Conservation (phyloP, 2,329 filamentous ascomycete species). For the Penicillium sp. region DNA sequence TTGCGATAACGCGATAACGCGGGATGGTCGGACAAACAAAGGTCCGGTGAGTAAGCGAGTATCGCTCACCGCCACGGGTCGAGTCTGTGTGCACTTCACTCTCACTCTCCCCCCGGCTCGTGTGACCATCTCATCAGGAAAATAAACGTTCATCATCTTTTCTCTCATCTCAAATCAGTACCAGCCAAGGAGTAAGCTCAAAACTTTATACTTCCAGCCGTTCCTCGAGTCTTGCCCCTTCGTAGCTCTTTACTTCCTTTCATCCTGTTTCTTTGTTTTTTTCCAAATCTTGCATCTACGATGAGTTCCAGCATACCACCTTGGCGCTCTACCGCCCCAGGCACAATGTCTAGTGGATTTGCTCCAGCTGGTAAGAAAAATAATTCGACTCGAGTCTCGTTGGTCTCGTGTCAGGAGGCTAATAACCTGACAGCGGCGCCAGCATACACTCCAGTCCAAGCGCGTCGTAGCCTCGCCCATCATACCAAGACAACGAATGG, state of each 20-base stretch:
- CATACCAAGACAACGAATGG: conserved; percentile 25
- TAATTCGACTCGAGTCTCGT: background rate
- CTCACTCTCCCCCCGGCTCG: background rate
- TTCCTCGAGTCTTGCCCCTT: conserved; percentile 10
- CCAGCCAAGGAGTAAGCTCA: conserved; percentile 7
- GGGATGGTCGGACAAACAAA: conserved; percentile 8
- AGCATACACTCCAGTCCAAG: conserved; percentile 61
- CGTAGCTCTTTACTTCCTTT: conserved; percentile 16
- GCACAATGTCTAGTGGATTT: conserved; percentile 31
- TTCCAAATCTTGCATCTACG: conserved; percentile 18
- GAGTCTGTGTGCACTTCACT: conserved; percentile 3
- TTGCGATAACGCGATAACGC: conserved; percentile 18
- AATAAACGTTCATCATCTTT: background rate
- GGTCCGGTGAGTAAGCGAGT: conserved; percentile 11
- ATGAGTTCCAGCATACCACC: conserved; percentile 43
- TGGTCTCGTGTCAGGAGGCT: conserved; percentile 9
- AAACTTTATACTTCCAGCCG: background rate
- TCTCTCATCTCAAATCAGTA: background rate
- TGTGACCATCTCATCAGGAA: background rate
- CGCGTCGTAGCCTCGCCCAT: conserved; percentile 59
- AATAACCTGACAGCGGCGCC: conserved; percentile 41
- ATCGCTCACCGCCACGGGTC: conserved; percentile 1
- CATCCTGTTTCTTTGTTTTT: conserved; percentile 14
- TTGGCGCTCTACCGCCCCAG: conserved; percentile 37
- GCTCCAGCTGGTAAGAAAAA: conserved; percentile 33